Base-by-base conservation (phyloP, 345 rosid genomes). In the Linum usitatissimum region DNA sequence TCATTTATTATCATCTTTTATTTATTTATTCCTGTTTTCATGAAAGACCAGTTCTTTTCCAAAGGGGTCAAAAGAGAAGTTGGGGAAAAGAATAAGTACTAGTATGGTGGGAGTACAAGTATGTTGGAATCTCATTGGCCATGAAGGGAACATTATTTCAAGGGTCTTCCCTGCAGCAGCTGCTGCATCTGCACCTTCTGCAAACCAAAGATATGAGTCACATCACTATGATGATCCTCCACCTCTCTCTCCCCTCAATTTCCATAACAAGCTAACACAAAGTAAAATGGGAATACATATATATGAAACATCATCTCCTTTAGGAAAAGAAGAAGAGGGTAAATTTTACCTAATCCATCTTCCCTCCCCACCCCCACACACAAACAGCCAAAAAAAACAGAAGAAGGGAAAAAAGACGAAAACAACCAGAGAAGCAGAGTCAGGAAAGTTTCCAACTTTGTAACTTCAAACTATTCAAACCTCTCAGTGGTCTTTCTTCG, bases 91-190 rank as follows among this genome's bases (percentile, higher is more conserved):
- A 67, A 78, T 75, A 75, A 80, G 76, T 76, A 68, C 69, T 68
- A 87, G 90, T 83, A 82, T 23, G 28, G 28, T 81, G 68, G 86
- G 90, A 78, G 88, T 93, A 40, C 5, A 6, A 12, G 13, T 2
- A 6, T 40, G 48, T 40, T 40, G 94, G 81, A 83, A 83, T 83
- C 96, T 93, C 60, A 93, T 90, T 84, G 99, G 97, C 97, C 97
- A 87, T 58, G 99, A 84, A 77, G 99, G 99, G 83, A 90, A 93
- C 92, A 23, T 23, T 23, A 93, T 90, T 74, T 93, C 99, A 87
- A 90, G 90, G 75, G 99, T 86, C 71, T 74, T 48, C 51, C 48
- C 81, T 68, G 83, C 84, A 83, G 88, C 97, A 87, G 99, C 48
- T 40, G 48, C 48, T 6, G 48, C 48, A 6, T 40, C 48, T 40